Evolutionary conservation across 139 green algal species (phyloP).

Genomic region (Auxenochlorella protothecoides): DNA sequence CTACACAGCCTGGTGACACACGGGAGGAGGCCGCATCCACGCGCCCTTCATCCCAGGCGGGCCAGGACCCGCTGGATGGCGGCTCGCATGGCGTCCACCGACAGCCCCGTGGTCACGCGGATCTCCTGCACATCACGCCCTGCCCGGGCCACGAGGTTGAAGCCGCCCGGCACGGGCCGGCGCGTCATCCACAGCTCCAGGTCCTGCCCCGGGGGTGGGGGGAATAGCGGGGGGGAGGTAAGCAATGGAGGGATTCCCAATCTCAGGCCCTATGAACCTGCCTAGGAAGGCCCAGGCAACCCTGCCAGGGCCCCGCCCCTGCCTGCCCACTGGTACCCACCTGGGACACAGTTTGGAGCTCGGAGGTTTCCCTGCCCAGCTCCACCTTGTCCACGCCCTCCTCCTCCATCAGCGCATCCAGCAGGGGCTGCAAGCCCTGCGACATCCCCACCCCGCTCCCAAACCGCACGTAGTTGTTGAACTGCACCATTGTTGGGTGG

Average conservation of each 20-base stretch:
- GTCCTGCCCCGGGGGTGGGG: slow-evolving; percentile 19
- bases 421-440: slow-evolving; percentile 28
- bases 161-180: slow-evolving; percentile 29
- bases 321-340: neutral
- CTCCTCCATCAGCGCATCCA: slow-evolving; percentile 24
- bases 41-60: slow-evolving; percentile 12
- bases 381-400: slow-evolving; percentile 23
- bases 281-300: neutral
- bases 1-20: no score
- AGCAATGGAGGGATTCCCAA: neutral
- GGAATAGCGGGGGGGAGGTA: neutral
- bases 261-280: neutral
- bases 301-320: neutral
- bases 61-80: slow-evolving; percentile 35
- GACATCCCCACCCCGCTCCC: slow-evolving; percentile 9
- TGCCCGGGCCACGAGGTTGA: slow-evolving; percentile 37
- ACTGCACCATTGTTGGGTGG: no score
- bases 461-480: no score
- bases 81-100: slow-evolving; percentile 19
- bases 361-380: slow-evolving; percentile 31
- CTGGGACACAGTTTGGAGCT: slow-evolving; percentile 37
- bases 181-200: slow-evolving; percentile 47
- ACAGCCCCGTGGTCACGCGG: slow-evolving; percentile 27
- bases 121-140: slow-evolving; percentile 43
- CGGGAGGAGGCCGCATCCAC: neutral